These are phyloP conservation scores for Akanthomyces lecanii DNA, from an alignment of 2,329 filamentous ascomycete species.

Conservation along the genomic window DNA sequence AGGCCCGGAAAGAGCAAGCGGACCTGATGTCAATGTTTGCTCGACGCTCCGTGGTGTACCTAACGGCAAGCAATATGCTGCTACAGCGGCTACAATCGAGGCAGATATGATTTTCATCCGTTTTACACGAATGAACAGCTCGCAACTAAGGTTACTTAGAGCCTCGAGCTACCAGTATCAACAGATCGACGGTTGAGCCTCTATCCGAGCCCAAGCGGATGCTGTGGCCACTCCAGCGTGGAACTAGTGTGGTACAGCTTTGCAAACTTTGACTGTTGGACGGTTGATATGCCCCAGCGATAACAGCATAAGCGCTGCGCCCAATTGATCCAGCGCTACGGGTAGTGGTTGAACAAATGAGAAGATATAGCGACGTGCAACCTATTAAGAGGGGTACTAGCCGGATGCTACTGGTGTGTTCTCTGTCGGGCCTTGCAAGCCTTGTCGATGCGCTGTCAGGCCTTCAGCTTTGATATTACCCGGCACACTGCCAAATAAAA, in stretches of 20 bases:
- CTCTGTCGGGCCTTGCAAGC: neutral
- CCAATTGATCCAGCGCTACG: neutral
- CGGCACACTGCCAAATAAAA: neutral
- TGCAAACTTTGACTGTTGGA: neutral
- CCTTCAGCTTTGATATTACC: neutral
- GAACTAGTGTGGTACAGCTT: no score
- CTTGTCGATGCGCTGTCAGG: no score
- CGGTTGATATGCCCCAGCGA: neutral
- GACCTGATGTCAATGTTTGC: neutral
- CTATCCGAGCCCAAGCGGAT: neutral
- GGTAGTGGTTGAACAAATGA: neutral
- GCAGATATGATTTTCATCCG: no score
- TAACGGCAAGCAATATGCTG: neutral
- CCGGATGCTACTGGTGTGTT: no score
- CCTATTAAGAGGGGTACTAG: no score
- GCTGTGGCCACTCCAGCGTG: neutral
- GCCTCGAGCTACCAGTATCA: neutral
- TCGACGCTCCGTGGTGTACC: no score
- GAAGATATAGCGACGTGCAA: no score
- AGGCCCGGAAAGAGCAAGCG: neutral
- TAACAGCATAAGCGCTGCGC: neutral
- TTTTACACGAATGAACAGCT: no score
- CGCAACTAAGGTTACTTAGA: neutral
- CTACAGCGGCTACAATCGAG: no score
- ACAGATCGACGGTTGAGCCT: neutral